These are phyloP conservation scores for Solanum ossicruentum DNA, from an alignment of 257 asterid genomes.

Conservation along the genomic window DNA sequence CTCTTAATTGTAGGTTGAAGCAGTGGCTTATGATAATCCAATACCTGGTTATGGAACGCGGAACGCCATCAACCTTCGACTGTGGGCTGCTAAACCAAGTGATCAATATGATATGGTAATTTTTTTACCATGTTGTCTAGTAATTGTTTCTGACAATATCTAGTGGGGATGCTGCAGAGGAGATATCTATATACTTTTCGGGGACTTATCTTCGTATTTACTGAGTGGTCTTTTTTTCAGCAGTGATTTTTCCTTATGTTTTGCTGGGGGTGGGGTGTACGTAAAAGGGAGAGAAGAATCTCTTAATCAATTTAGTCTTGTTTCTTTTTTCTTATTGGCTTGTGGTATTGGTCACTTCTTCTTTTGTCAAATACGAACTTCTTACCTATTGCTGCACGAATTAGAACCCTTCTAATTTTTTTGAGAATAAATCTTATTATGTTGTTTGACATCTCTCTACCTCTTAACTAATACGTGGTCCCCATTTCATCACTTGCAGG, in stretches of 20 bases:
- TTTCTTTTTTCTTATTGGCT: not conserved
- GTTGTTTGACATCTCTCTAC: not conserved
- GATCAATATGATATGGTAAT: slow-evolving; percentile 42
- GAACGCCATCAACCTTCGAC: slow-evolving; percentile 38
- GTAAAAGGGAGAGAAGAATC: not conserved
- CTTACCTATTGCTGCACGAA: not conserved
- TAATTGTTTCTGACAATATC: not conserved
- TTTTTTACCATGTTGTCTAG: not conserved
- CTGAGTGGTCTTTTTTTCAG: not conserved
- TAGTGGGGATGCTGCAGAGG: not conserved
- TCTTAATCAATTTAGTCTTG: not conserved
- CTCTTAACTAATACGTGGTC: not conserved
- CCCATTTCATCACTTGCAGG: slow-evolving; percentile 13
- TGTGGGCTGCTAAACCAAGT: slow-evolving; percentile 56
- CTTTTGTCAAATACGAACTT: not conserved
- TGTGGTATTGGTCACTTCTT: not conserved
- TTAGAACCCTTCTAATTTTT: not conserved
- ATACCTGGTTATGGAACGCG: slow-evolving; percentile 44
- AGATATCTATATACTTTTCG: not conserved
- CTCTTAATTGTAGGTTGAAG: slow-evolving; percentile 27
- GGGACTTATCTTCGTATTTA: not conserved
- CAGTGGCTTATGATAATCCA: slow-evolving; percentile 45
- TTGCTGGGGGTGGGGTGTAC: not conserved
- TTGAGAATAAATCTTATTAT: not conserved
- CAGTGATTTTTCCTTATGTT: not conserved